Percentiles rank a stretch among this genome's conserved stretches.
phyloP scores from a whole-genome alignment of 148 eudicot genomes.

The Chenopodium suecicum region DNA sequence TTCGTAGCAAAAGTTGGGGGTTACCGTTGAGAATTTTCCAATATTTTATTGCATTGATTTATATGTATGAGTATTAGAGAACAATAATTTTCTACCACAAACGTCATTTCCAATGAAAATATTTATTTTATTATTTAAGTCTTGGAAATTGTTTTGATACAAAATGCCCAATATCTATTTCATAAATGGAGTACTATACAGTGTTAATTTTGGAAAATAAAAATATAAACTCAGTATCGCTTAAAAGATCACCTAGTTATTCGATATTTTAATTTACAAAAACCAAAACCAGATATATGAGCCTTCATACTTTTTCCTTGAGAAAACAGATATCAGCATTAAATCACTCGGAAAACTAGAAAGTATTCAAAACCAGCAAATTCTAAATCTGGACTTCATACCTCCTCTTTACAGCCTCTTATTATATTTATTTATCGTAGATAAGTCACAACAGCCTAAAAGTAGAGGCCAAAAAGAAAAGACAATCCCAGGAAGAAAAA shows the following conservation, averaged over 20 bases:
- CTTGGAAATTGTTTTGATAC: too few relatives aligned
- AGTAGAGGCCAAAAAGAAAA: not conserved
- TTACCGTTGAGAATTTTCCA: too few relatives aligned
- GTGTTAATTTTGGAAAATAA: too few relatives aligned
- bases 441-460: not conserved
- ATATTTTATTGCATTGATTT: too few relatives aligned
- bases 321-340: not conserved
- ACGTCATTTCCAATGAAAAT: too few relatives aligned
- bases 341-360: not conserved
- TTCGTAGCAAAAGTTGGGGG: too few relatives aligned
- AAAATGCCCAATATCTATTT: too few relatives aligned
- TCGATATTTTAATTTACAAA: not conserved
- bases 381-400: not conserved
- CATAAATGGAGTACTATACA: too few relatives aligned
- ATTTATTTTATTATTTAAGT: not conserved
- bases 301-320: not conserved
- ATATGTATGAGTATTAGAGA: too few relatives aligned
- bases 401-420: not conserved
- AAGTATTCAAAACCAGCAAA: not conserved
- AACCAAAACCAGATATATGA: not conserved
- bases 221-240: too few relatives aligned
- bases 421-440: not conserved
- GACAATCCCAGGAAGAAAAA: not conserved
- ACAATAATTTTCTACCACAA: too few relatives aligned
- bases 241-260: too few relatives aligned